These are phyloP conservation scores for Nakazawaea wickerhamii DNA, from an alignment of 805 yeast species.

Conservation along the genomic window DNA sequence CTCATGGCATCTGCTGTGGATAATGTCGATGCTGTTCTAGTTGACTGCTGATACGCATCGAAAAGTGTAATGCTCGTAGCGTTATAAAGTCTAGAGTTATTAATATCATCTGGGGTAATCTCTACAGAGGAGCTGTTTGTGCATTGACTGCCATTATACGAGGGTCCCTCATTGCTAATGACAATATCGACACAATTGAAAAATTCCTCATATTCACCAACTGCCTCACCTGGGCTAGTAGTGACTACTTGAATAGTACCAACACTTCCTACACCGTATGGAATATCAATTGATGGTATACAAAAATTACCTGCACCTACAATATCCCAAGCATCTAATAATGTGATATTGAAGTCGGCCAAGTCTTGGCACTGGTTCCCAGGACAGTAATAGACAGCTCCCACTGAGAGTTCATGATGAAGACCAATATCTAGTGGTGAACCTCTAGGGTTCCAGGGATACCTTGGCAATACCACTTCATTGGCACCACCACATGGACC, in stretches of 20 bases:
- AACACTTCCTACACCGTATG: constrained; percentile 18
- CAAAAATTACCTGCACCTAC: constrained; percentile 22
- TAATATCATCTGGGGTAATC: constrained; percentile 8
- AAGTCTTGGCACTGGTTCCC: constrained; percentile 17
- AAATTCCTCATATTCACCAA: constrained; percentile 20
- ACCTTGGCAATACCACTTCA: constrained; percentile 22
- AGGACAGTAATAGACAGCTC: constrained; percentile 25
- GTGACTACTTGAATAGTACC: constrained; percentile 26
- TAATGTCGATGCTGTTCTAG: constrained; percentile 2
- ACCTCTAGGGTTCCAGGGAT: constrained; percentile 25
- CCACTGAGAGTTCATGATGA: constrained; percentile 20
- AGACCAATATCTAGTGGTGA: constrained; percentile 23
- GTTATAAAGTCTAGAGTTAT: constrained; percentile 3
- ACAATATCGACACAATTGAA: constrained; percentile 26
- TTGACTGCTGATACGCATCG: background rate
- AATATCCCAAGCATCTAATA: constrained; percentile 22
- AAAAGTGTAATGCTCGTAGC: constrained; percentile 9
- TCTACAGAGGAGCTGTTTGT: constrained; percentile 18
- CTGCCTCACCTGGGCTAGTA: constrained; percentile 17
- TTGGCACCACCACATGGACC: constrained; percentile 29
- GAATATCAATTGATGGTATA: constrained; percentile 23
- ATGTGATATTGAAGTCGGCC: constrained; percentile 20
- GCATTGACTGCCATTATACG: constrained; percentile 23
- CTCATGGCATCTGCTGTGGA: background rate
- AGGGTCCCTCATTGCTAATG: constrained; percentile 22